Base-by-base conservation (phyloP, 225 moss, liverwort and hornwort genomes). In the Asterella californica region DNA sequence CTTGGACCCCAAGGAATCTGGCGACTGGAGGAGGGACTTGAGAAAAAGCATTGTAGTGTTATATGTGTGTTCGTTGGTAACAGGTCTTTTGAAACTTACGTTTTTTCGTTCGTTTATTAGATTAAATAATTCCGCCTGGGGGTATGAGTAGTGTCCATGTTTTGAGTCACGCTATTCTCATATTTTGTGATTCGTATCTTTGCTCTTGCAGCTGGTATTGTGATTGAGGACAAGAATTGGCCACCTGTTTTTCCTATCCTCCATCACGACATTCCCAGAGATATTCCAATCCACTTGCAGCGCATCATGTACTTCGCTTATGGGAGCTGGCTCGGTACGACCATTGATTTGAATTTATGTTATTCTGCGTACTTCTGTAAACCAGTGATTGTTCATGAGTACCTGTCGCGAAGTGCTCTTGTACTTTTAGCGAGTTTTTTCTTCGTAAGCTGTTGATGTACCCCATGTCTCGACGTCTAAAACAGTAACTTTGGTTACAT, bases 161-260 rank as follows among this genome's bases (percentile, higher is more conserved):
- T 64, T 32, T 0, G 70, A 18, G 22, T 38, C 9, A n/a, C 24
- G 0, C 0, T 71, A 25, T 71, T 30, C 21, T 71, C 19, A 53
- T 53, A 74, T 32, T 18, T 71, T 19, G 10, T 74, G 30, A 22
- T 42, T 5, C 50, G 37, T 15, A 27, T 18, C 21, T 37, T 59
- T 38, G 25, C 14, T 61, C 38, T 12, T 15, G 60, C 94, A 96
- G 96, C 96, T 87, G 96, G 96, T 76, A 92, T 97, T 67, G 75
- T 93, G 54, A 89, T 97, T 37, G 96, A 97, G 86, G 90, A 93
- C 45, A 94, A 89, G 68, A 97, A 97, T 78, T 97, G 96, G 96
- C 96, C 96, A 49, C 93, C 91, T 5, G 68, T 91, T 73, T 17
- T 90, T 49, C 92, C 94, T 15, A 87, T 97, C 52, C 85, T 97